Evolutionary conservation across 1,139 yeast species (phyloP).

Genomic region (Hansenula sp.): DNA sequence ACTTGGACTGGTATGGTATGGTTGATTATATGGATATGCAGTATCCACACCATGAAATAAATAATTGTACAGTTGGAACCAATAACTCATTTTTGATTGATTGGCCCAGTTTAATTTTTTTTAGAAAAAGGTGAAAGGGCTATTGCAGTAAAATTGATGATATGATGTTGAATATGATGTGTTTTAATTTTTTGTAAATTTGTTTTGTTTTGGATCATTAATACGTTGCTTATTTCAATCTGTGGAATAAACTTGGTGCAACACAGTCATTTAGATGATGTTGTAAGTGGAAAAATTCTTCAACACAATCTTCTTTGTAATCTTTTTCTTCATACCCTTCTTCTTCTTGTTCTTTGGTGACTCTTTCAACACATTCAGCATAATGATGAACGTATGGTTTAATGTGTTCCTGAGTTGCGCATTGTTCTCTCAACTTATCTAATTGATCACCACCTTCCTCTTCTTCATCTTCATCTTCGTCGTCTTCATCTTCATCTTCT

Average conservation of each 20-base stretch:
- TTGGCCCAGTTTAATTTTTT: background rate
- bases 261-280: constrained; percentile 92
- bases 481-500: constrained; percentile 29
- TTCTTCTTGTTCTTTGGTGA: constrained; percentile 80
- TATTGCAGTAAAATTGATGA: background rate
- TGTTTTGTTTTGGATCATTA: background rate
- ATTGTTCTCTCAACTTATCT: constrained; percentile 63
- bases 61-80: constrained; percentile 1
- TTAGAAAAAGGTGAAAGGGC: background rate
- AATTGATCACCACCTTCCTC: constrained; percentile 70
- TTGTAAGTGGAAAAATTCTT: constrained; percentile 95
- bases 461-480: constrained; percentile 68
- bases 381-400: constrained; percentile 81
- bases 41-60: background rate
- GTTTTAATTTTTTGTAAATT: background rate
- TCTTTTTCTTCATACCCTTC: constrained; percentile 73
- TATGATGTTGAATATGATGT: background rate
- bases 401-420: constrained; percentile 66
- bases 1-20: background rate
- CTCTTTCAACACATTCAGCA: constrained; percentile 94
- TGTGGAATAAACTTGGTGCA: constrained; percentile 85
- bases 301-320: constrained; percentile 96
- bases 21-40: background rate
- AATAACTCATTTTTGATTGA: background rate
- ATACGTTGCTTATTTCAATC: constrained; percentile 56